Evolutionary conservation across 1,284 basidiomycete genomes (phyloP), one percentile per base, ranked within the genome.

Genomic region (Malassezia nana): DNA sequence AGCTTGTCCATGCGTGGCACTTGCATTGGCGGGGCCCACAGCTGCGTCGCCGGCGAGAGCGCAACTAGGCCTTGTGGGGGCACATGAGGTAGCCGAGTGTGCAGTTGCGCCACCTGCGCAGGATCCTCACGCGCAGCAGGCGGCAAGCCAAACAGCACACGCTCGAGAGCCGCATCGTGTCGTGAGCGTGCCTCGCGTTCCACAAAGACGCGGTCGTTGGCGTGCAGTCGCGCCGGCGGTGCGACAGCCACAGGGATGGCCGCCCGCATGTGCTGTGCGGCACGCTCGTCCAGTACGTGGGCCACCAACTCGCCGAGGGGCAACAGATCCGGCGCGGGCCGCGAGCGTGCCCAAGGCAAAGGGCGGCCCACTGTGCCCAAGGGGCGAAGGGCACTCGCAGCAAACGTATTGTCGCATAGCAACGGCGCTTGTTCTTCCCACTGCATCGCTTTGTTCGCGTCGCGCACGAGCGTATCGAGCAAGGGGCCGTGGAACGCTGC

Each of bases 1-100:
- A 99, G 82, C 56, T 94, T 83, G 76, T 95, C 91, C 57, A 89
- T 87, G 63, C 94, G 89, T 2, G 94, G 94, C 25, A 96, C 86
- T 62, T 86, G 84, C 85, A 98, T 91, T 32, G 82, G 81, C 12
- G 89, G 83, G 52, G 81, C 77, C 2, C 91, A 91, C 12, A 89
- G 77, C 72, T 96, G 89, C 63, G 86, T 80, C 4, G 74, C 65
- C 7, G 85, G 78, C 2, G 90, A 88, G 31, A 75, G 76, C 25
- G 78, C 79, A 48, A 92, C 69, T 30, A 98, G 76, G 32, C 94
- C 94, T 1, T 75, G 69, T 2, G 83, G 79, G 6, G 78, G 79
- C 24, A 91, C 74, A 30, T 80, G 80, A 40, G 86, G 85, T 35
- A 86, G 70, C 26, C 79, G 74, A 13, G 71, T 60, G 22, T 80